These are phyloP conservation scores for Pseudozyma thailandica DNA, from an alignment of 1,284 basidiomycete genomes.

Conservation along the genomic window DNA sequence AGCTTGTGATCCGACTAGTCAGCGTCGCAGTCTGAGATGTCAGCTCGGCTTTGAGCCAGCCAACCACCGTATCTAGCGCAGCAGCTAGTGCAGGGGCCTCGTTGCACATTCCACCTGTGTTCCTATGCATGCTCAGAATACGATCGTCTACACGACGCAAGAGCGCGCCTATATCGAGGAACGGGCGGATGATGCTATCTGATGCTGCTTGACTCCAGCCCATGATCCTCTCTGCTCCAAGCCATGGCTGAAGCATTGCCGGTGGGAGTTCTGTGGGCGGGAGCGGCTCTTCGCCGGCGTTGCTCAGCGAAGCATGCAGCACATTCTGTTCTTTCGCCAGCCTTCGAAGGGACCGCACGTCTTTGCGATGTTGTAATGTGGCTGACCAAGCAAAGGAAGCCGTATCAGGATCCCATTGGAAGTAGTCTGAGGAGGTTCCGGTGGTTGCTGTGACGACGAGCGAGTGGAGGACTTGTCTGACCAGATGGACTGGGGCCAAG, in stretches of 20 bases:
- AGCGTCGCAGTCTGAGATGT: slow-evolving; percentile 13
- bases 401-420: slow-evolving; percentile 42
- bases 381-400: slow-evolving; percentile 41
- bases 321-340: slow-evolving; percentile 30
- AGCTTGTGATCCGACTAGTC: neutral
- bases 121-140: slow-evolving; percentile 22
- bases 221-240: slow-evolving; percentile 40
- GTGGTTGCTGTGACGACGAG: slow-evolving; percentile 38
- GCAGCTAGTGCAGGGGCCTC: slow-evolving; percentile 47
- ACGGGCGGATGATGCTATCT: slow-evolving; percentile 30
- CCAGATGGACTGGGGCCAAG: slow-evolving; percentile 38
- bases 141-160: slow-evolving; percentile 45
- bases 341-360: slow-evolving; percentile 18
- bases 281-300: slow-evolving; percentile 10
- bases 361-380: slow-evolving; percentile 22
- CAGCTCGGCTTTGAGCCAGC: slow-evolving; percentile 49
- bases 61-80: slow-evolving; percentile 38
- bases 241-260: slow-evolving; percentile 27
- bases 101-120: slow-evolving; percentile 13
- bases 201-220: slow-evolving; percentile 40
- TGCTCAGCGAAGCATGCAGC: slow-evolving; percentile 16
- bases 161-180: slow-evolving; percentile 42
- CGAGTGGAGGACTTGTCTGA: slow-evolving; percentile 24
- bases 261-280: slow-evolving; percentile 1
- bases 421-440: slow-evolving; percentile 43